Base-by-base conservation (phyloP, 768 basidiomycete genomes). In the Phlebiopsis flavidoalba region DNA sequence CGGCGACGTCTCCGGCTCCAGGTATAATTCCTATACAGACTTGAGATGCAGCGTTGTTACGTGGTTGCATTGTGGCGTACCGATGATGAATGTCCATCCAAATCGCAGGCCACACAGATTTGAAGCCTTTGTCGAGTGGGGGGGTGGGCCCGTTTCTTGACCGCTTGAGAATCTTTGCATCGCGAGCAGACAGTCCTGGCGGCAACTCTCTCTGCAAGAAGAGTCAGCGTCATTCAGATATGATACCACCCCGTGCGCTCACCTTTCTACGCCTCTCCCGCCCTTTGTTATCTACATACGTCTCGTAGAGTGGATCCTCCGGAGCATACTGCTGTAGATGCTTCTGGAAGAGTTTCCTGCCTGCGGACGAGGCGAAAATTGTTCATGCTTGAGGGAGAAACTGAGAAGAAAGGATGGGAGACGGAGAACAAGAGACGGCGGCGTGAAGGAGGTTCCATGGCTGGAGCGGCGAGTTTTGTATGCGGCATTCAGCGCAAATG, bases 111-210 rank as follows among this genome's bases (percentile, higher is more conserved):
- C 93, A 62, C 86, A 89, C 1, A 96, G 33, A 47, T 70, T n/a
- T 78, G 77, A 97, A 91, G 1, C 91, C 86, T 72, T 92, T 94
- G 75, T 97, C 95, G 58, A 97, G 86, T n/a, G n/a, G n/a, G n/a
- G 70, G 87, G 84, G 66, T 90, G 91, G 0, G 93, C 93, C 6
- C 93, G 80, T 36, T 80, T 79, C 67, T 90, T 84, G 35, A 97
- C 85, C 19, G 86, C 83, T 64, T 81, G 46, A 97, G 78, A 53
- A 94, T 87, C 53, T 83, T 82, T 40, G 82, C 81, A 65, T 97
- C 95, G 22, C 89, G 83, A 15, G 79, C 71, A 0, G 90, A 89
- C 2, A 97, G 80, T 0, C 93, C 93, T 8, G 84, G 83, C 0
- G 94, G 94, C 0, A 83, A 72, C 17, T 78, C 82, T 45, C 91